phyloP scores from a whole-genome alignment of 805 yeast genomes.

The Sporopachydermia lactativora region DNA sequence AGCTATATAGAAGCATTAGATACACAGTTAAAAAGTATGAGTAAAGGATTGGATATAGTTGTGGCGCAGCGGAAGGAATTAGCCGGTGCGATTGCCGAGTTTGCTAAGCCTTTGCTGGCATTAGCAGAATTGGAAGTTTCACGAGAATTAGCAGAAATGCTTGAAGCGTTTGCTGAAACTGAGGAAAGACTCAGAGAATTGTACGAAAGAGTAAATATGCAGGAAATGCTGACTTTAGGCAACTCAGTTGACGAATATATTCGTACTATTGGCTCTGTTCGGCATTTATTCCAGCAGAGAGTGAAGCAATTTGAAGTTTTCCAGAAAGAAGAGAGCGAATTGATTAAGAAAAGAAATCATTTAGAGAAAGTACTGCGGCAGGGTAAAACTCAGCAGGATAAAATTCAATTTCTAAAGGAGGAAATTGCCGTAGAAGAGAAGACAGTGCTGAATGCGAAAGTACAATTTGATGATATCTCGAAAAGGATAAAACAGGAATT shows the following conservation, averaged over 20 bases:
- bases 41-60: slow-evolving; percentile 59
- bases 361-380: slow-evolving; percentile 31
- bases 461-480: slow-evolving; percentile 49
- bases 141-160: slow-evolving; percentile 44
- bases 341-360: slow-evolving; percentile 30
- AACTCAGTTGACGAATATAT: slow-evolving; percentile 80
- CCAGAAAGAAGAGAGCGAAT: slow-evolving; percentile 30
- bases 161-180: slow-evolving; percentile 56
- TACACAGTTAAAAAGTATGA: slow-evolving; percentile 51
- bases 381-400: slow-evolving; percentile 46
- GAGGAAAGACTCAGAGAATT: slow-evolving; percentile 60
- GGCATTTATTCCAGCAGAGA: slow-evolving; percentile 62
- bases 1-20: slow-evolving; percentile 60
- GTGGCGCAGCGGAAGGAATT: slow-evolving; percentile 67
- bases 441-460: slow-evolving; percentile 37
- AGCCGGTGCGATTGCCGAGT: slow-evolving; percentile 52
- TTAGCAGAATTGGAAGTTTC: slow-evolving; percentile 67
- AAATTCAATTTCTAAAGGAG: slow-evolving; percentile 36
- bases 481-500: slow-evolving; percentile 56
- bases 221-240: slow-evolving; percentile 77
- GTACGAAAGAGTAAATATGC: slow-evolving; percentile 63
- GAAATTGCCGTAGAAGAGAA: slow-evolving; percentile 46
- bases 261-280: slow-evolving; percentile 61
- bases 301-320: slow-evolving; percentile 37
- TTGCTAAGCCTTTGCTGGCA: slow-evolving; percentile 39